These are phyloP conservation scores for Oenanthe sinensis DNA, from an alignment of 129 eudicot genomes.

Conservation along the genomic window DNA sequence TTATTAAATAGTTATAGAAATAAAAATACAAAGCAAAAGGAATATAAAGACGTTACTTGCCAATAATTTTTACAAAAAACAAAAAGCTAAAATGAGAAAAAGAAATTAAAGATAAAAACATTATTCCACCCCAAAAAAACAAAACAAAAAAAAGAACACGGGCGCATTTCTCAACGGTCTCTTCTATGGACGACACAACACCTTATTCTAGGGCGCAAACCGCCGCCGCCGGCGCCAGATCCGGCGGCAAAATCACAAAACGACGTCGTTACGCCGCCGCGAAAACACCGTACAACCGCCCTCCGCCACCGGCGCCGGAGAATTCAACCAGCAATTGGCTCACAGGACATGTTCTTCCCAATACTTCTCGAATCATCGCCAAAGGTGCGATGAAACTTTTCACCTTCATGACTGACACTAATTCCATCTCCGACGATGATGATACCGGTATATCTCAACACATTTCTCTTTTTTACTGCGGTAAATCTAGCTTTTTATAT, in stretches of 20 bases:
- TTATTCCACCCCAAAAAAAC: background rate
- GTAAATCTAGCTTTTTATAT: background rate
- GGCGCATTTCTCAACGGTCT: conserved; percentile 1
- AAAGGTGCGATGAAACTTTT: conserved; percentile 50
- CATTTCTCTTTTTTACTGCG: background rate
- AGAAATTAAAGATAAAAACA: background rate
- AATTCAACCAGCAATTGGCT: conserved; percentile 51
- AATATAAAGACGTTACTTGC: no score
- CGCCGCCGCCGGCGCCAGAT: conserved; percentile 26
- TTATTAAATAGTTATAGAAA: no score
- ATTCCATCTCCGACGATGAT: conserved; percentile 41
- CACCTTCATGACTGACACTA: conserved; percentile 35
- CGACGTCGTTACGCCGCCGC: conserved; percentile 21
- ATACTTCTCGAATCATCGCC: conserved; percentile 39
- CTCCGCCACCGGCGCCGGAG: conserved; percentile 28
- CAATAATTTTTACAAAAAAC: background rate
- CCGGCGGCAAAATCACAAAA: conserved; percentile 71
- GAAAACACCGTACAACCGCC: conserved; percentile 64
- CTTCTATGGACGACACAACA: conserved; percentile 1
- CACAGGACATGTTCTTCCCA: conserved; percentile 47
- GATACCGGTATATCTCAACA: background rate
- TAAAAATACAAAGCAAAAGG: background rate
- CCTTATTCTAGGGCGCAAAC: conserved; percentile 17
- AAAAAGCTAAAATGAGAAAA: background rate
- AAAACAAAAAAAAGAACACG: background rate